Conservation (phyloP, 192 early-diverging fungal genomes). For the Coemansia erecta region DNA sequence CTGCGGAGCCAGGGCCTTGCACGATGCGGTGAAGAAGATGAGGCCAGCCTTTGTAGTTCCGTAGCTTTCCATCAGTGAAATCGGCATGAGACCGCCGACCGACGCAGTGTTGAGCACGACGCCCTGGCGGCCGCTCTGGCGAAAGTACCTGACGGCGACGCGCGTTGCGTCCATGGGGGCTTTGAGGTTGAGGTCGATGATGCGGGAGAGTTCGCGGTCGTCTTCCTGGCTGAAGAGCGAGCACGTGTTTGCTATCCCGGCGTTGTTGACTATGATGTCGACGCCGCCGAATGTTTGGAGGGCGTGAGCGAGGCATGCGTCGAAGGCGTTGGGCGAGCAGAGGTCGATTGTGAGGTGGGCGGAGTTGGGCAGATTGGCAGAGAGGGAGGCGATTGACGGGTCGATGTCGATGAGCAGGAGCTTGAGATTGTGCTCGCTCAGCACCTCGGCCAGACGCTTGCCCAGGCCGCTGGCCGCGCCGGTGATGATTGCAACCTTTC, state of each 20-base stretch:
- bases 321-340: slow-evolving; percentile 29
- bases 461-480: slow-evolving; percentile 49
- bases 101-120: slow-evolving; percentile 75
- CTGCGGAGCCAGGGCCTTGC: slow-evolving; percentile 39
- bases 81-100: slow-evolving; percentile 61
- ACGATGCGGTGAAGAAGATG: slow-evolving; percentile 58
- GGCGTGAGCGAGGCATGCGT: slow-evolving; percentile 45
- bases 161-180: slow-evolving; percentile 75
- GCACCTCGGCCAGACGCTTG: slow-evolving; percentile 19
- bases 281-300: slow-evolving; percentile 56
- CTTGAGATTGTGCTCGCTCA: slow-evolving; percentile 17
- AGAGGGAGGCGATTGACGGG: slow-evolving; percentile 13
- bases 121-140: slow-evolving; percentile 48
- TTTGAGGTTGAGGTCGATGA: slow-evolving; percentile 68
- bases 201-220: slow-evolving; percentile 55
- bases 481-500: slow-evolving; percentile 41
- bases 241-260: slow-evolving; percentile 56
- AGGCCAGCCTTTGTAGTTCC: slow-evolving; percentile 76
- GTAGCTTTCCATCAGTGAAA: slow-evolving; percentile 66
- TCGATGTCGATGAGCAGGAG: slow-evolving; percentile 38
- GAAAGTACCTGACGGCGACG: slow-evolving; percentile 64
- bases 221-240: slow-evolving; percentile 54
- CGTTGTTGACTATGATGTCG: slow-evolving; percentile 64
- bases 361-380: slow-evolving; percentile 4
- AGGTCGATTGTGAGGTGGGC: slow-evolving; percentile 51